Conservation (phyloP, 1,284 basidiomycete species). For the Porphyrellus sp. region DNA sequence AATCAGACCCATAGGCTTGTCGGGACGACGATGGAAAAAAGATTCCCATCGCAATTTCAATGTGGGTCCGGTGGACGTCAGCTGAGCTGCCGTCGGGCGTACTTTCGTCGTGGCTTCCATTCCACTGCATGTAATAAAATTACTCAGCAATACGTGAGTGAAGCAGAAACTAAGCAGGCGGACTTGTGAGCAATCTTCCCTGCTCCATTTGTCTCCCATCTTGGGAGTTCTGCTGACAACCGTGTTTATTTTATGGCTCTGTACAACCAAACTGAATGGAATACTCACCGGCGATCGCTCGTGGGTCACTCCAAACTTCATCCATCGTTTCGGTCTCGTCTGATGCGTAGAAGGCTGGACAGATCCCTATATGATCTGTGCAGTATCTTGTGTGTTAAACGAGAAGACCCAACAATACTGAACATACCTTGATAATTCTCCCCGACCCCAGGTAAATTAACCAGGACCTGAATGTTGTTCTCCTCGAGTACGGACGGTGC, state of each 20-base stretch:
- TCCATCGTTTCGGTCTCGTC: no score
- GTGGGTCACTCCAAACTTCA: conserved; percentile 4
- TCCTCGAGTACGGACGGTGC: no score
- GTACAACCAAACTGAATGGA: not conserved
- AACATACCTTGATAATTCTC: conserved; percentile 38
- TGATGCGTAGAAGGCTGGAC: conserved; percentile 1
- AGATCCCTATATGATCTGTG: not conserved
- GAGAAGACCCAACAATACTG: no score
- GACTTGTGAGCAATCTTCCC: conserved; percentile 11
- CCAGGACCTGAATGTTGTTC: no score
- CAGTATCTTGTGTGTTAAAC: not conserved
- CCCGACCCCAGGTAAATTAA: conserved; percentile 54
- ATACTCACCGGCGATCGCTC: not conserved
- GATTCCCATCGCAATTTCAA: conserved; percentile 18
- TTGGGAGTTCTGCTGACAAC: not conserved
- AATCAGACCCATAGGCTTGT: conserved; percentile 6
- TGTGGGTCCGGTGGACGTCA: not conserved
- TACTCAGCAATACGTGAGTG: not conserved
- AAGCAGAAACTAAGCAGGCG: conserved; percentile 10
- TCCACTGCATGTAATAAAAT: conserved; percentile 10
- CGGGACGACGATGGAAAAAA: conserved; percentile 1
- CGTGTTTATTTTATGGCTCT: no score
- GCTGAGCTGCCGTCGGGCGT: conserved; percentile 9
- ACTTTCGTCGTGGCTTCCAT: conserved; percentile 9
- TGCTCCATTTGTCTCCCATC: conserved; percentile 4